Conservation (phyloP, 2,329 filamentous ascomycete genomes). For the Camptophora hylomeconis region DNA sequence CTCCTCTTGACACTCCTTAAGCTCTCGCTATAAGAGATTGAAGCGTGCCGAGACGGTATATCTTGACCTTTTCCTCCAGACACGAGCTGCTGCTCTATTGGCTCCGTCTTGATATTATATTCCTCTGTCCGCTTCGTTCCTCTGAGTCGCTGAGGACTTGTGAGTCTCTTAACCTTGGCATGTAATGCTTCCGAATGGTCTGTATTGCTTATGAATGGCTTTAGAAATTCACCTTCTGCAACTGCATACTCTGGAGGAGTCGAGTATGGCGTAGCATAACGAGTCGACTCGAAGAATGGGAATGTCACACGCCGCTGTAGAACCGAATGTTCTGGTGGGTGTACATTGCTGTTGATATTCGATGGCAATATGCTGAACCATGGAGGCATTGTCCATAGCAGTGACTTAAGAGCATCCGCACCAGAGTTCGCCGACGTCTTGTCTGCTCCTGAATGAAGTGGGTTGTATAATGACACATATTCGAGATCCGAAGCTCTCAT, state of each 20-base stretch:
- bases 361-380: constrained; percentile 13
- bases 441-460: constrained; percentile 7
- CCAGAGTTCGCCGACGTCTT: background rate
- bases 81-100: too few species aligned
- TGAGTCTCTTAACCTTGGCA: background rate
- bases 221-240: too few species aligned
- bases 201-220: too few species aligned
- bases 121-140: constrained; percentile 1
- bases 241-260: constrained; percentile 7
- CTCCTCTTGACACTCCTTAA: too few species aligned
- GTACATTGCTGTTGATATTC: constrained; percentile 2
- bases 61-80: too few species aligned
- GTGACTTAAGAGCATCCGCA: too few species aligned
- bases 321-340: constrained; percentile 1
- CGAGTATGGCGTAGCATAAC: constrained; percentile 3
- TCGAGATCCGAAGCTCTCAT: constrained; percentile 3
- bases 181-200: background rate
- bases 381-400: constrained; percentile 4
- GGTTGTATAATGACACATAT: constrained; percentile 7
- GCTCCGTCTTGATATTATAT: constrained; percentile 1
- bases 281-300: background rate
- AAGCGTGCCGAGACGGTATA: too few species aligned
- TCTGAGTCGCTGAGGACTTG: background rate
- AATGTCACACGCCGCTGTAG: constrained; percentile 1
- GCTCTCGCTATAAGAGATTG: too few species aligned